Evolutionary conservation across 2,329 filamentous ascomycete genomes (phyloP), one percentile per base, ranked within the genome.

Genomic region (Amauroascus niger): DNA sequence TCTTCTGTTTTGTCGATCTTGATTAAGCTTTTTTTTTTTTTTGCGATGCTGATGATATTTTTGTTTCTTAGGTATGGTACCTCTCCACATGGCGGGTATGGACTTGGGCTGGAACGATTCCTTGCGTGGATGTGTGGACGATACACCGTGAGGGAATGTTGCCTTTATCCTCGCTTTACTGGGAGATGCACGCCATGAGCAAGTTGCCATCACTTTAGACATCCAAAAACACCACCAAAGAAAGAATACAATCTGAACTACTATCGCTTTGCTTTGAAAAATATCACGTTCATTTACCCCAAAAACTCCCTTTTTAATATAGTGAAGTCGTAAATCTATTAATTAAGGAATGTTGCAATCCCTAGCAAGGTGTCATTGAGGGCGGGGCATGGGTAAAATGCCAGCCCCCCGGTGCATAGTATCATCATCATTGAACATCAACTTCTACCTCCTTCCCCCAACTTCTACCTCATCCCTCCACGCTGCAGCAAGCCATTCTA

Each of bases 31-130:
- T 20, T 9, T 46, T 49, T 32, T 24, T 50, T 53, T 22, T 43
- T 45, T 28, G 37, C 44, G 22, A 57, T 45, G 22, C 35, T 57
- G 41, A 61, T 11, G n/a, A 13, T 40, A 35, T 20, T 5, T 46
- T 43, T 11, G 57, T 37, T 26, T 18, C 51, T 11, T 26, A 88
- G 86, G 71, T 95, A 97, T 67, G 93, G 93, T 53, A 89, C 86
- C 52, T 89, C 86, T 43, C 88, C 89, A 26, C 91, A 97, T 71
- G 89, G 89, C 59, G 90, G 91, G 53, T 97, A 95, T 69, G 91
- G 91, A 51, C 78, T 98, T 47, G 93, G 93, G 62, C 79, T 95
- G 49, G 91, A 97, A 77, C 82, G 91, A 45, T 84, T 84, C 73
- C 70, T 84, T 48, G 81, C 81, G 46, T 84, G 81, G 81, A 68